Percentiles rank a stretch among this genome's conserved stretches.
Evolutionary conservation across 441 rosid genomes (phyloP).

Genomic region (Pelargonium fulgidum): DNA sequence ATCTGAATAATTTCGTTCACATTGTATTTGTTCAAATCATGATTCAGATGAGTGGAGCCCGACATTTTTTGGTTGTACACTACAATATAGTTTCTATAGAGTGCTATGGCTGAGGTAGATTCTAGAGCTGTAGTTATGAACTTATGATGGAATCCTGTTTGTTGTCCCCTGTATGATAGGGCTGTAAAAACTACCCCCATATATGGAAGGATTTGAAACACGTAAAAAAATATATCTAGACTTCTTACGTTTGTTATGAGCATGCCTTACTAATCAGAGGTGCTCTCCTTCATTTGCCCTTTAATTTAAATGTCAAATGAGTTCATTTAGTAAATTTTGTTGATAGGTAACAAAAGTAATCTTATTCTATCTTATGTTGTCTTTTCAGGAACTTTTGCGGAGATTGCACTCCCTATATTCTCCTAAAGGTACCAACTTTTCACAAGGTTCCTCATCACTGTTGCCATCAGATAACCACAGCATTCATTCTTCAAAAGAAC

Average conservation of each 20-base stretch:
- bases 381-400: conserved; percentile 56
- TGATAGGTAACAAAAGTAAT: background rate
- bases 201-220: background rate
- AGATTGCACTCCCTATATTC: conserved; percentile 56
- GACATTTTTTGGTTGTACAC: no score
- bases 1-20: background rate
- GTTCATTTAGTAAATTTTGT: background rate
- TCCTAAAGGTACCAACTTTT: conserved; percentile 31
- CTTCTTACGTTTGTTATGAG: background rate
- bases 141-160: background rate
- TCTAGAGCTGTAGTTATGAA: background rate
- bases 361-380: background rate
- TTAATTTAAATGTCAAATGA: background rate
- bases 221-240: background rate
- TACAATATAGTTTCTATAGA: no score
- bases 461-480: conserved; percentile 21
- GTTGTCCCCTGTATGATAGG: background rate
- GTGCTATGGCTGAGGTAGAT: background rate
- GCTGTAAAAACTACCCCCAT: background rate
- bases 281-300: background rate
- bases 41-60: no score
- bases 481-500: conserved; percentile 23
- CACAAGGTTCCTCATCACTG: conserved; percentile 22
- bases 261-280: background rate
- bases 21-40: background rate